Base-by-base conservation (phyloP, 2,329 filamentous ascomycete species). In the Aspergillus ruber region DNA sequence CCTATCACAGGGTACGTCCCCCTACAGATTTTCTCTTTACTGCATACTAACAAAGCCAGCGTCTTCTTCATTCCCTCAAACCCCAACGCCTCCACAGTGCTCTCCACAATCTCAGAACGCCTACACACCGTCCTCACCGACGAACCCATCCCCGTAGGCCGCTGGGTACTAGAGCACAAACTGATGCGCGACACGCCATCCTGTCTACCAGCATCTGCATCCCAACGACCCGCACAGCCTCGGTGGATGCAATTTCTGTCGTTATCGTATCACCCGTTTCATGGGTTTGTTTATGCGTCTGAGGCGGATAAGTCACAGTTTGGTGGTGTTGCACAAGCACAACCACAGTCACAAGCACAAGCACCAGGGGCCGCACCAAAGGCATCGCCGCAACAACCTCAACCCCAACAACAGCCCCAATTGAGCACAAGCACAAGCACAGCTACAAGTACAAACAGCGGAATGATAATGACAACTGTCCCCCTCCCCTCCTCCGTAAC, bases 181-280 rank as follows among this genome's bases (percentile, higher is more conserved):
- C 57, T 72, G 7, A 65, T 73, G 59, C 62, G 68, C 43, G 70
- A 72, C 46, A 72, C 70, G 0, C 68, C 68, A 6, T 69, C 67
- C 6, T 64, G 67, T 36, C 54, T 72, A 7, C 64, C 68, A 0
- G 56, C 62, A 12, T 63, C 65, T n/a, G 54, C 60, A 4, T 60
- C 60, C 21, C 58, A 64, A 18, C 61, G 59, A 2, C 55, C 61
- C 35, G 40, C 55, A 4, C 61, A 59, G 17, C 63, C 68, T 4
- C 64, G 67, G 20, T 71, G 66, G 45, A 67, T 73, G 61, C 70
- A 73, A 47, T 69, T 72, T 48, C 62, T 73, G 35, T 67, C 64
- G 5, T 56, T 72, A 33, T 64, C 62, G n/a, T 65, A 72, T 49
- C 65, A 67, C 49, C 61, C 67, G 12, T 63, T 57, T 4, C 64